Base-by-base conservation (phyloP, 768 basidiomycete genomes). In the Mycena polygramma region DNA sequence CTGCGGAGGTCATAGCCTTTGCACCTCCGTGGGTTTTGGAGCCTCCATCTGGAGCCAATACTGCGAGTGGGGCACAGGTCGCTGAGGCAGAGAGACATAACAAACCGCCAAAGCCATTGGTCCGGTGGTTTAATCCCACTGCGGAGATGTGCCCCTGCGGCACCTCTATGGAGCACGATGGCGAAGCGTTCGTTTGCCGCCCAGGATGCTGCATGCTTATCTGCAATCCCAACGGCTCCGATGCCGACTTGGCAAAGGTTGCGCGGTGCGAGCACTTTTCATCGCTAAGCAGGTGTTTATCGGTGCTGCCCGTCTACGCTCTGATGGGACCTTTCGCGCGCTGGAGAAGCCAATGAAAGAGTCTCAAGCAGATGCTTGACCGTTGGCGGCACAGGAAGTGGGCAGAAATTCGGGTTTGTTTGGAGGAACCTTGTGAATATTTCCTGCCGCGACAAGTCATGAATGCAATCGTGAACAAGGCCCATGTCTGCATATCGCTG, bases 381-480 rank as follows among this genome's bases (percentile, higher is more conserved):
- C 52, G 63, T 6, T 63, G 63, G 63, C 41, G 63, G 9, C 63
- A 63, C 17, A 10, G 19, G 41, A 45, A 20, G 1, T 63, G 63
- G 63, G 53, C 30, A 1, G 2, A 35, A 15, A 63, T 54, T 45
- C 63, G 52, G 7, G 17, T 14, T 10, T 35, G 2, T 7, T 10
- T n/a, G 7, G 63, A 63, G 30, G 15, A n/a, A 7, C 63, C 63
- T 3, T 63, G 63, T 19, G 17, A 19, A 7, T 41, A 13, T 45
- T 63, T 63, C 37, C 41, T 63, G 41, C 51, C 63, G 19, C 63
- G 15, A 1, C 26, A 30, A 22, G 14, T 66, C 10, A 17, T 66
- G 1, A 15, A 52, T 0, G 49, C 57, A 3, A 45, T 63, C 13
- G 20, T 63, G 7, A 17, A 63, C 19, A 54, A 63, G 53, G 63